phyloP scores from a whole-genome alignment of 2,329 filamentous ascomycete species.

The Fusarium sp. region DNA sequence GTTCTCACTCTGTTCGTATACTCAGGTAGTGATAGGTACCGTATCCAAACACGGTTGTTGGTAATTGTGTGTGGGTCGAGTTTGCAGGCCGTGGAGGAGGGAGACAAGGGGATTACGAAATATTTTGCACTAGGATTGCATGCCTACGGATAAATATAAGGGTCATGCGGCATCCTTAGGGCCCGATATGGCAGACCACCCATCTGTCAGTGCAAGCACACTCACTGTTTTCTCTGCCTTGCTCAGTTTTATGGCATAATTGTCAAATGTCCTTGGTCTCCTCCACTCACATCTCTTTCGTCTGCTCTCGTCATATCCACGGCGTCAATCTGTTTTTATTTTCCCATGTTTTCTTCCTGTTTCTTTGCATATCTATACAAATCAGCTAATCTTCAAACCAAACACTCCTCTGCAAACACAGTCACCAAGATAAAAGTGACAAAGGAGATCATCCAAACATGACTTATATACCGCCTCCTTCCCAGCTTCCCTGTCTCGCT shows the following conservation, averaged over 20 bases:
- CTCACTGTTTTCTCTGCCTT: no score
- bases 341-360: accelerated
- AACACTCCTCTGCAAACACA: background rate
- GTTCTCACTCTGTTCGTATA: background rate
- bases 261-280: background rate
- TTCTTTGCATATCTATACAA: background rate
- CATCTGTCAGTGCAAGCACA: background rate
- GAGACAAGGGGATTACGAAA: background rate
- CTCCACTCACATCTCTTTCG: accelerated
- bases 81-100: background rate
- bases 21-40: background rate
- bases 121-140: background rate
- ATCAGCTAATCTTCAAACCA: background rate
- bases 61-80: background rate
- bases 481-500: background rate
- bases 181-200: accelerated
- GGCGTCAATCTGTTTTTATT: accelerated
- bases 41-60: background rate
- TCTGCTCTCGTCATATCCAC: no score
- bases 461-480: background rate
- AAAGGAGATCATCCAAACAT: background rate
- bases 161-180: accelerated
- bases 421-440: background rate
- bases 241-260: background rate
- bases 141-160: background rate